Evolutionary conservation across 2,329 filamentous ascomycete species (phyloP).

Genomic region (Orbilia brochopaga): DNA sequence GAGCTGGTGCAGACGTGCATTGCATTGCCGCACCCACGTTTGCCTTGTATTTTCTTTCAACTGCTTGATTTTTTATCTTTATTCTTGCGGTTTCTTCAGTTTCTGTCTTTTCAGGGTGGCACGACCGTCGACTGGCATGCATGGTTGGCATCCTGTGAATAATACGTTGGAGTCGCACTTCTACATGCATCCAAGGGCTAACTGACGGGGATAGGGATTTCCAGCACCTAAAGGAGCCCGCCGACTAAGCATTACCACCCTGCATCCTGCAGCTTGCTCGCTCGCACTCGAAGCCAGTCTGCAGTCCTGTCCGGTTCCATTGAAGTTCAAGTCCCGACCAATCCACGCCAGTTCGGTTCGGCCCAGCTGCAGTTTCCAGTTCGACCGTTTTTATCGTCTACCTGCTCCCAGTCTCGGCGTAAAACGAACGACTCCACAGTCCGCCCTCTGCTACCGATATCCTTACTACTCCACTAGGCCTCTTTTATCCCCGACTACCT

Average conservation of each 20-base stretch:
- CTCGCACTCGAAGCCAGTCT: background rate
- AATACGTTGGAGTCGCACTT: background rate
- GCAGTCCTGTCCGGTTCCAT: background rate
- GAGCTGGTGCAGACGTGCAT: conserved; percentile 4
- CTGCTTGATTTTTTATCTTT: background rate
- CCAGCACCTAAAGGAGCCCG: conserved; percentile 5
- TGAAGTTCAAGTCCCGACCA: background rate
- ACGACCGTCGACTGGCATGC: conserved; percentile 1
- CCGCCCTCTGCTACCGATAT: background rate
- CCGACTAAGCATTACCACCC: background rate
- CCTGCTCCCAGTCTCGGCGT: conserved; percentile 2
- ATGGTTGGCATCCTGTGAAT: background rate
- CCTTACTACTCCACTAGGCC: background rate
- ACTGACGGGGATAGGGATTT: conserved; percentile 1
- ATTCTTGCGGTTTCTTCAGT: background rate
- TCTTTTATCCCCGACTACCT: background rate
- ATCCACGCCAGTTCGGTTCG: background rate
- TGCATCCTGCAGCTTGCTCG: conserved; percentile 1
- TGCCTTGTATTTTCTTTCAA: background rate
- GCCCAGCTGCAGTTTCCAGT: background rate
- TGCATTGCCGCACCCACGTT: conserved; percentile 11
- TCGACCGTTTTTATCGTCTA: conserved; percentile 1
- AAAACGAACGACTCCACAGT: conserved; percentile 3
- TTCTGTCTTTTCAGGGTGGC: background rate
- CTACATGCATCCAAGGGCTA: background rate